phyloP scores from a whole-genome alignment of 768 basidiomycete species.

The Crepidotus variabilis region DNA sequence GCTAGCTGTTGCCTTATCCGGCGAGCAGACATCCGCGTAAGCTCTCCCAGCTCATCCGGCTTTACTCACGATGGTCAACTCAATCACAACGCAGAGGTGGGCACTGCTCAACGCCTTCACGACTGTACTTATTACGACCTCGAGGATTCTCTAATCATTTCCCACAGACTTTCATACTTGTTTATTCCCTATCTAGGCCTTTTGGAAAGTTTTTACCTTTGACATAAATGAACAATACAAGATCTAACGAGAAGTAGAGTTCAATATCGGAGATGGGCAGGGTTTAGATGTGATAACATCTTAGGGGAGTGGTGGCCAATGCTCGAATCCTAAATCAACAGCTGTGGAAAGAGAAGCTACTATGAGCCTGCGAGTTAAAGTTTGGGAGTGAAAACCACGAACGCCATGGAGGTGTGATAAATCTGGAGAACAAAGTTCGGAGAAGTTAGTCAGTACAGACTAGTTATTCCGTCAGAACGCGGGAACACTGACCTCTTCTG shows the following conservation, averaged over 20 bases:
- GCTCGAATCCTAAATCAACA: constrained; percentile 67
- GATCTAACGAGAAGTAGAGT: neutral
- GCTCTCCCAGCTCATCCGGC: neutral
- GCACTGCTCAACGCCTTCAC: neutral
- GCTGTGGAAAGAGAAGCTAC: constrained; percentile 31
- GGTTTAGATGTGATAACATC: neutral
- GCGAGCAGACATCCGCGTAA: neutral
- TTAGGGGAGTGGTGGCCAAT: constrained; percentile 42
- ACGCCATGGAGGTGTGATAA: constrained; percentile 72
- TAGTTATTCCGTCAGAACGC: constrained; percentile 9
- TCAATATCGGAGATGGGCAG: neutral
- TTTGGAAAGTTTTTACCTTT: neutral
- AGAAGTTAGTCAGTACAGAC: constrained; percentile 6
- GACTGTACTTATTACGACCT: neutral
- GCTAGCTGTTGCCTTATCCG: neutral
- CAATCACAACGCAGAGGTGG: neutral
- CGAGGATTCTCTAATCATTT: neutral
- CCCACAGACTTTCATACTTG: neutral
- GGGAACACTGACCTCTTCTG: constrained; percentile 48
- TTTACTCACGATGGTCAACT: neutral
- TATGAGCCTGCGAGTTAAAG: constrained; percentile 8
- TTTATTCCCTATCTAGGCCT: neutral
- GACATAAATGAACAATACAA: neutral
- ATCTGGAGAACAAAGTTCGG: constrained; percentile 25
- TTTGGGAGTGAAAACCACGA: constrained; percentile 23